phyloP scores from a whole-genome alignment of 2,329 filamentous ascomycete genomes.

The Hyphodiscus sp. region DNA sequence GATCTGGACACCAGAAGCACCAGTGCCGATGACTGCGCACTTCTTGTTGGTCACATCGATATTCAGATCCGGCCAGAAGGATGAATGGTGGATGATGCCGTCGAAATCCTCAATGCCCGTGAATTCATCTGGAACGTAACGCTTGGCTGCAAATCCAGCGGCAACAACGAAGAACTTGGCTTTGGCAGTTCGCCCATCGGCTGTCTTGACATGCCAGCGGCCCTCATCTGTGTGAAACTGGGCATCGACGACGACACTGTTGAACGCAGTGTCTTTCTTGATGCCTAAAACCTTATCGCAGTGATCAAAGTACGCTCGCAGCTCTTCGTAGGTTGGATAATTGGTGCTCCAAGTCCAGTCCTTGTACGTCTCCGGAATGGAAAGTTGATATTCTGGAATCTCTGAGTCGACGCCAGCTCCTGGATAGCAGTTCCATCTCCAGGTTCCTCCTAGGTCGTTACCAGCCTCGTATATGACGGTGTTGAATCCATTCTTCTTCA shows the following conservation, averaged over 20 bases:
- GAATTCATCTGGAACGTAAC: constrained; percentile 51
- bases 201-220: constrained; percentile 14
- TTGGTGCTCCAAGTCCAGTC: constrained; percentile 51
- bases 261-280: constrained; percentile 35
- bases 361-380: constrained; percentile 44
- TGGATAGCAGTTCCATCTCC: constrained; percentile 21
- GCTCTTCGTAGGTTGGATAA: constrained; percentile 45
- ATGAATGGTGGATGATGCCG: constrained; percentile 51
- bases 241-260: constrained; percentile 9
- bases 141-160: constrained; percentile 46
- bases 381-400: constrained; percentile 22
- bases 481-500: constrained; percentile 19
- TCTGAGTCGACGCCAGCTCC: constrained; percentile 21
- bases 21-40: constrained; percentile 49
- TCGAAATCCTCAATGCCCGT: constrained; percentile 40
- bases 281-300: constrained; percentile 48
- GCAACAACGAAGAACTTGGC: constrained; percentile 15
- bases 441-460: constrained; percentile 9
- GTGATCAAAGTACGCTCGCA: constrained; percentile 52
- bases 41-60: constrained; percentile 47
- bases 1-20: constrained; percentile 50
- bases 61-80: constrained; percentile 44
- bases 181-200: constrained; percentile 7
- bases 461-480: constrained; percentile 4
- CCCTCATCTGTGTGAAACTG: constrained; percentile 5